Evolutionary conservation across 345 rosid species (phyloP), one percentile per base, ranked within the genome.

Genomic region (thale cress (Arabidopsis thaliana)): DNA sequence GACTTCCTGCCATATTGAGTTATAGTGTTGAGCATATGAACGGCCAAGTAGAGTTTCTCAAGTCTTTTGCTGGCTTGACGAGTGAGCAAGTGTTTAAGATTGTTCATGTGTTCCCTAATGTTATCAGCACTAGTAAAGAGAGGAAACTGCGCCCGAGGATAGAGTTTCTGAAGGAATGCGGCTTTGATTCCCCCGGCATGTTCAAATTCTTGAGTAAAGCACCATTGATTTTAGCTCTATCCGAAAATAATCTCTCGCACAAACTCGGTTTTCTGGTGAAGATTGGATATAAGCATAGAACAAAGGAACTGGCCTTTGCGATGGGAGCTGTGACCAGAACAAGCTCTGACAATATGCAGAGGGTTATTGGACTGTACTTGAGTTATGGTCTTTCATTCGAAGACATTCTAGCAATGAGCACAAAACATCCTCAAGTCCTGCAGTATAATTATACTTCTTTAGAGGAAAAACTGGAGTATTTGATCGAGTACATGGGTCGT

Each of bases 251-350:
- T 76, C 80, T 88, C 33, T 82, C 72, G 2, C 80, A 72, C 63
- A 88, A 93, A 68, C 90, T 90, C 16, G 93, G 85, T 49, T 70
- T 90, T 81, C 76, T 88, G 25, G 89, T 85, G 79, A 93, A 88
- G 83, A 82, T 88, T 20, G 96, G 94, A 11, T 87, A 86, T 58
- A 55, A 69, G 69, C 78, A 81, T 60, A 82, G 84, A 78, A 87
- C 83, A 5, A 88, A 82, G 83, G 93, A 88, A 59, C 71, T 93
- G 37, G 79, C 90, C 0, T 65, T 74, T 65, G 93, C 94, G 0
- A 64, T 93, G 79, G 96, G 93, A 38, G 89, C 94, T 78, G 90
- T 79, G 40, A 84, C 93, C 48, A 84, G 98, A 80, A 88, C 96
- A 45, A 87, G 93, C 82, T 78, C 89, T 22, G 87, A 84, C 71